These are phyloP conservation scores for Podila minutissima DNA, from an alignment of 192 early-diverging fungal genomes.

Conservation along the genomic window DNA sequence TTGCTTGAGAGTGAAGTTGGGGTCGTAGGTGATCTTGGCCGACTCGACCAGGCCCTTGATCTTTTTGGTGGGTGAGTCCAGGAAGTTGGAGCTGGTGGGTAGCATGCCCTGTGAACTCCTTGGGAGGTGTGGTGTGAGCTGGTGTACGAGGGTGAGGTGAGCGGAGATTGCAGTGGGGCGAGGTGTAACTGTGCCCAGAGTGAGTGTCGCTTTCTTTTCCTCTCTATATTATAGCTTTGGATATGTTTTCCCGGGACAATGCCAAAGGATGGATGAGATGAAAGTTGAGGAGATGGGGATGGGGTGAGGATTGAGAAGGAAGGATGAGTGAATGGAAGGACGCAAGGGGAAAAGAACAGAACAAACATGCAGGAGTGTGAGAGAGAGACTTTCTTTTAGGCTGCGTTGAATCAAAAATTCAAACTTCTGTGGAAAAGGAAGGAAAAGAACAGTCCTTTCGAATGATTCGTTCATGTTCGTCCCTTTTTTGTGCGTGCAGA, in stretches of 20 bases:
- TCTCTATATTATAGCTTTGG: too few relatives aligned
- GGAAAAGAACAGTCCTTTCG: background rate
- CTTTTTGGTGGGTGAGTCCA: slow-evolving; percentile 48
- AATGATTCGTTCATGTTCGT: background rate
- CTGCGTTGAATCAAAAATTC: too few relatives aligned
- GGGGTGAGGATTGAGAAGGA: background rate
- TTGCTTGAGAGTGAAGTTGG: slow-evolving; percentile 14
- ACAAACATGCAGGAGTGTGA: background rate
- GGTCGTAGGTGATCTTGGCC: slow-evolving; percentile 20
- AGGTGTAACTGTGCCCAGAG: too few relatives aligned
- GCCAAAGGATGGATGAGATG: too few relatives aligned
- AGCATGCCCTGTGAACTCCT: background rate
- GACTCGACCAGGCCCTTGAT: slow-evolving; percentile 26
- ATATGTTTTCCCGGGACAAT: too few relatives aligned
- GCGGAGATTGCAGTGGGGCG: too few relatives aligned
- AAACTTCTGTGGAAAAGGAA: too few relatives aligned
- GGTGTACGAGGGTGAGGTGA: too few relatives aligned
- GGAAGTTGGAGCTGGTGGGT: slow-evolving; percentile 14
- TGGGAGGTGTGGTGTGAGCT: background rate
- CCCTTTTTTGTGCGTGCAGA: background rate
- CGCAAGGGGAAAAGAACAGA: background rate
- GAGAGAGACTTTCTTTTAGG: too few relatives aligned
- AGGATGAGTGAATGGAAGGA: background rate
- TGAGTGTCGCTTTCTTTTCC: too few relatives aligned
- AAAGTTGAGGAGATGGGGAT: too few relatives aligned